Evolutionary conservation across 257 asterid genomes (phyloP).

Genomic region (Jasminum sambac): DNA sequence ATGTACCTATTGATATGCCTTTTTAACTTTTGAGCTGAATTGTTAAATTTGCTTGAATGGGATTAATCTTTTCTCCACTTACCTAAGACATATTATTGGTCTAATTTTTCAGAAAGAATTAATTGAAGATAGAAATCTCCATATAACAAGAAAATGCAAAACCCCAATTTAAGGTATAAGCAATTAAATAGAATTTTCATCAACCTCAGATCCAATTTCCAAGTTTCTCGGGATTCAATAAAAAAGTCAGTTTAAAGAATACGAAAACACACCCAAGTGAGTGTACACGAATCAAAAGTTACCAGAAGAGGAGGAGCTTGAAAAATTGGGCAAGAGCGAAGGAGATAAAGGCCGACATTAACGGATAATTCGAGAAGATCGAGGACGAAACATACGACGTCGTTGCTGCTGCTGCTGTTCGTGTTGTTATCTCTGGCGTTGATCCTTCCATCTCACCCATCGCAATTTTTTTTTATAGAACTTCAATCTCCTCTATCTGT

Average conservation of each 20-base stretch:
- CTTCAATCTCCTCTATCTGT: not conserved
- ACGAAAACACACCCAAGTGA: not conserved
- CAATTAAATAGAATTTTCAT: conserved; percentile 5
- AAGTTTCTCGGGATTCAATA: not conserved
- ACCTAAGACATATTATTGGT: not conserved
- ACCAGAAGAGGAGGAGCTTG: conserved; percentile 57
- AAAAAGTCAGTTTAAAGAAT: not conserved
- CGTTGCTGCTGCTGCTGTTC: conserved; percentile 9
- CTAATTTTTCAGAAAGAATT: not conserved
- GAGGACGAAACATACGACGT: conserved; percentile 28
- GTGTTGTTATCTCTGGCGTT: conserved; percentile 15
- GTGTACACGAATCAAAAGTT: conserved; percentile 25
- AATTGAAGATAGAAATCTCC: not conserved
- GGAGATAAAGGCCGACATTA: conserved; percentile 42
- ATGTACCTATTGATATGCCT: not conserved
- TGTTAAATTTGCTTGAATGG: not conserved
- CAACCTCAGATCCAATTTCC: conserved; percentile 20
- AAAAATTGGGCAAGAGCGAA: conserved; percentile 45
- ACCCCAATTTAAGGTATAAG: not conserved
- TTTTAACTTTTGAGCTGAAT: not conserved
- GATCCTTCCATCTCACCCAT: conserved; percentile 26
- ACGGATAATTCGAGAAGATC: conserved; percentile 40
- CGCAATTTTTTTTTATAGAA: not conserved
- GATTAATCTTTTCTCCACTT: not conserved
- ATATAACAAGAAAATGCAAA: not conserved